Evolutionary conservation across 2,329 filamentous ascomycete species (phyloP).

Genomic region (Nannizziopsis arthrosporioides): DNA sequence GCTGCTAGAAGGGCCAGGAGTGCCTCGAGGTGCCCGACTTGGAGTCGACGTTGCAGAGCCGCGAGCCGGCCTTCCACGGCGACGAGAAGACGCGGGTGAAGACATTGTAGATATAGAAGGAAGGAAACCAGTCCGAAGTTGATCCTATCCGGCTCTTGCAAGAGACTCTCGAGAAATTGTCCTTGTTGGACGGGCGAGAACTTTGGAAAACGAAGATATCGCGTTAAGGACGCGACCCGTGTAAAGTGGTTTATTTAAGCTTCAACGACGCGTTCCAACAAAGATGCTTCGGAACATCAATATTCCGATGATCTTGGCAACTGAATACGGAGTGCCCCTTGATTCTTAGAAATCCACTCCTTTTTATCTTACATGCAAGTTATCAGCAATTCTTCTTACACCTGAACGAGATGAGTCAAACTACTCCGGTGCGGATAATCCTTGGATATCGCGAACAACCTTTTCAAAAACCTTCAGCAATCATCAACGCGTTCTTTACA

Average conservation of each 20-base stretch:
- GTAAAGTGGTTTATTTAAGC: slow-evolving; percentile 11
- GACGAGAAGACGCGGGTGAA: slow-evolving; percentile 32
- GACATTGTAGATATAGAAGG: slow-evolving; percentile 32
- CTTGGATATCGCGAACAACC: slow-evolving; percentile 13
- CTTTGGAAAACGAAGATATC: neutral
- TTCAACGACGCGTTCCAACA: neutral
- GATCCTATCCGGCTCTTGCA: no score
- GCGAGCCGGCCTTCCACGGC: slow-evolving; percentile 32
- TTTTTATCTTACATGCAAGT: no score
- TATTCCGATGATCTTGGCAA: no score
- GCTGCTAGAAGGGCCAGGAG: slow-evolving; percentile 8
- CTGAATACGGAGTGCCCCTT: no score
- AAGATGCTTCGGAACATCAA: no score
- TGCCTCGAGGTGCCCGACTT: slow-evolving; percentile 18
- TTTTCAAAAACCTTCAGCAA: slow-evolving; percentile 13
- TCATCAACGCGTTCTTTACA: slow-evolving; percentile 14
- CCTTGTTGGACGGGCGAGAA: neutral
- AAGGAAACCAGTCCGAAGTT: neutral
- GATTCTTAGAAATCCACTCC: no score
- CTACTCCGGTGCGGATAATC: slow-evolving; percentile 14
- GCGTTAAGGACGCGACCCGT: slow-evolving; percentile 13
- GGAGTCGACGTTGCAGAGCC: slow-evolving; percentile 32
- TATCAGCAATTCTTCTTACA: slow-evolving; percentile 14
- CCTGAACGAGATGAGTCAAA: slow-evolving; percentile 12
- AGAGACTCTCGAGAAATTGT: neutral